phyloP scores from a whole-genome alignment of 129 eudicot genomes.

The Rutidosis leptorrhynchoides region DNA sequence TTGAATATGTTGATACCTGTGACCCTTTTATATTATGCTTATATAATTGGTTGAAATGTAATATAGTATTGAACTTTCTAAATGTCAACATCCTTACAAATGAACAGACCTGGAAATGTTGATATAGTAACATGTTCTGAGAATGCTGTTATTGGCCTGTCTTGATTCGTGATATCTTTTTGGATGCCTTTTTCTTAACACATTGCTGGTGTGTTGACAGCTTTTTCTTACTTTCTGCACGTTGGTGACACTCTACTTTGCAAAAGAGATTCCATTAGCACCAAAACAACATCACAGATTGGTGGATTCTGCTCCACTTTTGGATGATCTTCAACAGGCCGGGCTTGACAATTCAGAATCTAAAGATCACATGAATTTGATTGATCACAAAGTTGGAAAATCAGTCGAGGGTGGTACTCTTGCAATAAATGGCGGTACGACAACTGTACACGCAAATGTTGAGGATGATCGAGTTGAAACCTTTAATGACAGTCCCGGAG shows the following conservation, averaged over 20 bases:
- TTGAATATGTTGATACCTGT: neutral
- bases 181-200: constrained; percentile 8
- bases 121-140: neutral
- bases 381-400: constrained; percentile 29
- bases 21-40: neutral
- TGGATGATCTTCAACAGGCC: constrained; percentile 37
- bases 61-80: neutral
- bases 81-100: neutral
- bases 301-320: constrained; percentile 77
- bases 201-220: constrained; percentile 39
- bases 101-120: neutral
- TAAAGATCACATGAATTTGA: constrained; percentile 23
- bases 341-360: constrained; percentile 37
- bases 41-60: neutral
- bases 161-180: neutral
- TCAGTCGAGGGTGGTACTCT: constrained; percentile 17
- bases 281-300: constrained; percentile 43
- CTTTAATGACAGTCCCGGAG: constrained; percentile 76
- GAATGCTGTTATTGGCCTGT: neutral
- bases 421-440: constrained; percentile 24
- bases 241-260: constrained; percentile 80
- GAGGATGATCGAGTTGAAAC: constrained; percentile 46
- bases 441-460: neutral
- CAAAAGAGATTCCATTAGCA: constrained; percentile 77
- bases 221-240: constrained; percentile 74